Conservation (phyloP, 805 yeast species). For the Candida nonsorbophila region DNA sequence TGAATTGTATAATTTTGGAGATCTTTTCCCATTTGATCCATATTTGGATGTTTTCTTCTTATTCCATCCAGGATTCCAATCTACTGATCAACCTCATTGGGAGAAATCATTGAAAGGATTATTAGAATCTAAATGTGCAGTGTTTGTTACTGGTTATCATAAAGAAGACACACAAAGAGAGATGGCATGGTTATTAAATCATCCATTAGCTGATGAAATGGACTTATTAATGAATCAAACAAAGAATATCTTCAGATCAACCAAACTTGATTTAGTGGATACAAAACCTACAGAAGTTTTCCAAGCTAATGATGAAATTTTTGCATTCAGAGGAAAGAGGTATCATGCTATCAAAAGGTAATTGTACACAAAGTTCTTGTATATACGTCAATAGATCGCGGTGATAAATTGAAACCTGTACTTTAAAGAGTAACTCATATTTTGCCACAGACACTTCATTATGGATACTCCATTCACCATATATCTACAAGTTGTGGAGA, state of each 20-base stretch:
- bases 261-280: conserved; percentile 94
- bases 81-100: conserved; percentile 82
- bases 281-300: conserved; percentile 87
- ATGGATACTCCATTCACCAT: conserved; percentile 17
- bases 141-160: conserved; percentile 87
- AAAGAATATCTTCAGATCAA: conserved; percentile 71
- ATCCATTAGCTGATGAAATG: conserved; percentile 55
- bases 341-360: conserved; percentile 68
- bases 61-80: conserved; percentile 92
- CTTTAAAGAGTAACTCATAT: neutral
- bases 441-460: conserved; percentile 1
- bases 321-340: conserved; percentile 94
- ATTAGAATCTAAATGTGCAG: conserved; percentile 88
- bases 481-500: conserved; percentile 7
- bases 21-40: conserved; percentile 97
- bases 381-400: neutral
- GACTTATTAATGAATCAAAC: conserved; percentile 76
- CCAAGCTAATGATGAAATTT: conserved; percentile 84
- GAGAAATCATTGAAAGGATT: conserved; percentile 78
- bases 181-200: conserved; percentile 65
- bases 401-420: neutral
- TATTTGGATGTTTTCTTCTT: conserved; percentile 87
- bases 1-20: conserved; percentile 84
- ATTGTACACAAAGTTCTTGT: conserved; percentile 1
- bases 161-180: conserved; percentile 67